Conservation (phyloP, 116 monocot species). For the Posidonia oceanica region DNA sequence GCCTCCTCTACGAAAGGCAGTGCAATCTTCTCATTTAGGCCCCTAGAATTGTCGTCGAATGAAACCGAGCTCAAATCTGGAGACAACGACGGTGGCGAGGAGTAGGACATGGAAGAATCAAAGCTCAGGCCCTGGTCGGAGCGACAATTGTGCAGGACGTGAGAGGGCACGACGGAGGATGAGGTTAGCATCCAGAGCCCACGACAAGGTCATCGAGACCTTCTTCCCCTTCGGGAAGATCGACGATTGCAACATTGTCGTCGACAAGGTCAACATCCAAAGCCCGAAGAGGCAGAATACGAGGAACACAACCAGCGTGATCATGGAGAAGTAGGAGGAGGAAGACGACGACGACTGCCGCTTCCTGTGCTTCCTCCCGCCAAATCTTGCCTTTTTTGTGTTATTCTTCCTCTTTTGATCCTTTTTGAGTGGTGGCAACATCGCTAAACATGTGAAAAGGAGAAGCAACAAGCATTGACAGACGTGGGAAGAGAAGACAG, state of each 20-base stretch:
- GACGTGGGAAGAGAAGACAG: too few relatives aligned
- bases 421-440: too few relatives aligned
- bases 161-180: constrained; percentile 17
- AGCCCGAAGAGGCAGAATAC: constrained; percentile 37
- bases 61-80: background rate
- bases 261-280: constrained; percentile 48
- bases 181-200: constrained; percentile 48
- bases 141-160: background rate
- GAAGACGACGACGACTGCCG: constrained; percentile 20
- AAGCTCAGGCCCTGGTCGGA: background rate
- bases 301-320: constrained; percentile 34
- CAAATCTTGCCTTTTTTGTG: constrained; percentile 9
- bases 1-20: background rate
- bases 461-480: too few relatives aligned
- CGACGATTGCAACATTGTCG: too few relatives aligned
- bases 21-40: background rate
- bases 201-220: too few relatives aligned
- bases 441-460: too few relatives aligned
- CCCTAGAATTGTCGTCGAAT: background rate
- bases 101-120: background rate
- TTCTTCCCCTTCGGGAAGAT: too few relatives aligned
- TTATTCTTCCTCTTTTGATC: background rate
- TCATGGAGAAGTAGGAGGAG: constrained; percentile 26
- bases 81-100: background rate
- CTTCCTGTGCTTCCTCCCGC: constrained; percentile 4